Evolutionary conservation across 768 basidiomycete species (phyloP).

Genomic region (Filobasidium wieringae): DNA sequence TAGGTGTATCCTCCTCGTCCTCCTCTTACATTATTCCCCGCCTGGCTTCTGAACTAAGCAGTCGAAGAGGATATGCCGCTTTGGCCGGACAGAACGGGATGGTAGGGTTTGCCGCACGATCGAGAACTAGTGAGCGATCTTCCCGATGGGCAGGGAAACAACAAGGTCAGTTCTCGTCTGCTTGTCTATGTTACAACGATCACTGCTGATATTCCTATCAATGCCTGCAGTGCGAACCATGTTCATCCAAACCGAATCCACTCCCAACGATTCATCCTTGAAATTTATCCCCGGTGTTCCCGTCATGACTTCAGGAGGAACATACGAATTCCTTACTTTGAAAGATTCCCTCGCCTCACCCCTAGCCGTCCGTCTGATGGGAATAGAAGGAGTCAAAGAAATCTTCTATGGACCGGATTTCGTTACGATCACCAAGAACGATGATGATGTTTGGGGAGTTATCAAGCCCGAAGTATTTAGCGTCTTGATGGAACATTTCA

Average conservation of each 20-base stretch:
- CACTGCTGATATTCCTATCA: too few species aligned
- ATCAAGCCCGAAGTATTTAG: conserved; percentile 96
- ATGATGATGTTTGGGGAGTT: conserved; percentile 56
- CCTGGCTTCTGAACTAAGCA: too few species aligned
- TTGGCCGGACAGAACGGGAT: too few species aligned
- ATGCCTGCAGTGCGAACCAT: conserved; percentile 58
- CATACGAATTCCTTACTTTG: conserved; percentile 85
- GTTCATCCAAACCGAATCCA: conserved; percentile 98
- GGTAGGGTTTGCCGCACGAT: too few species aligned
- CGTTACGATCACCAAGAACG: conserved; percentile 77
- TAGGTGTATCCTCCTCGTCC: too few species aligned
- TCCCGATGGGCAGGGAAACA: too few species aligned
- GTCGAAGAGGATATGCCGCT: too few species aligned
- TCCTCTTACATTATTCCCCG: too few species aligned
- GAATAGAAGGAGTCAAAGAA: conserved; percentile 74
- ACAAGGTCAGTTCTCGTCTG: too few species aligned
- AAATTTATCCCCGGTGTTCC: conserved; percentile 91
- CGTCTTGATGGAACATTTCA: conserved; percentile 92
- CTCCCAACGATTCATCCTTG: conserved; percentile 91
- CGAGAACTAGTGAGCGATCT: too few species aligned
- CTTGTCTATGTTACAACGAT: too few species aligned
- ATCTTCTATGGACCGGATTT: conserved; percentile 98
- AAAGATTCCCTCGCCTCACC: conserved; percentile 78
- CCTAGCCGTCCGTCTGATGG: conserved; percentile 87
- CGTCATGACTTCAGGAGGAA: conserved; percentile 74